phyloP scores from a whole-genome alignment of 805 yeast genomes.

The Barnettozyma californica region DNA sequence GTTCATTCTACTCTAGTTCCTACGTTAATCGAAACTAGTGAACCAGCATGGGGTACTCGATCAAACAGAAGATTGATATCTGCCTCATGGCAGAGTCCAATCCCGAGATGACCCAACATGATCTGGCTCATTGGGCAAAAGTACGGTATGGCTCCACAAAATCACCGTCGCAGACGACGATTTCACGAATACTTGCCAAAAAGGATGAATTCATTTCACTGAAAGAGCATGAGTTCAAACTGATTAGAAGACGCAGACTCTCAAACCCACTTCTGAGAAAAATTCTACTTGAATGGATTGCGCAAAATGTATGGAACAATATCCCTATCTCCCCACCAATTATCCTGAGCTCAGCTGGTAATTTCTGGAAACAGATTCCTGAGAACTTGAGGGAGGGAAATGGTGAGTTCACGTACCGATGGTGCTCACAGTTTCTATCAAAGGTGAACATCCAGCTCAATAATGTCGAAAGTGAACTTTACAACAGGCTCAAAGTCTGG shows the following conservation, averaged over 20 bases:
- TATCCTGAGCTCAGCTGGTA: constrained; percentile 55
- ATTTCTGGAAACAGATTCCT: constrained; percentile 59
- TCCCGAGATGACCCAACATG: constrained; percentile 63
- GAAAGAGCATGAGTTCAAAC: constrained; percentile 46
- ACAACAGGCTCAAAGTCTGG: constrained; percentile 52
- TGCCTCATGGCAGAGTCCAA: constrained; percentile 64
- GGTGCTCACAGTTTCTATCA: constrained; percentile 43
- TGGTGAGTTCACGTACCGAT: constrained; percentile 59
- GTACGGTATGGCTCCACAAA: constrained; percentile 43
- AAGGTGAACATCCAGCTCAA: constrained; percentile 48
- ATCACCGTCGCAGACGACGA: constrained; percentile 65
- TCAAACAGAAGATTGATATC: constrained; percentile 60
- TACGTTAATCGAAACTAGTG: not conserved
- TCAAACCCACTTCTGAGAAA: constrained; percentile 52
- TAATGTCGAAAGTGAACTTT: constrained; percentile 40
- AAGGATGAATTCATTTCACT: constrained; percentile 47
- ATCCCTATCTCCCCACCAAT: constrained; percentile 62
- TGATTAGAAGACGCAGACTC: constrained; percentile 40
- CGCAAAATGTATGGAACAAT: constrained; percentile 62
- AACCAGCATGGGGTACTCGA: constrained; percentile 46
- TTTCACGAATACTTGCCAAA: constrained; percentile 53
- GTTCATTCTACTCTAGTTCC: not conserved
- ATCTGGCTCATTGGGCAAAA: constrained; percentile 61
- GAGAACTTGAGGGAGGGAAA: constrained; percentile 50
- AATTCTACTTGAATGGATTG: constrained; percentile 65